These are phyloP conservation scores for Phytophthora lateralis DNA, from an alignment of 352 stramenopile species.

Conservation along the genomic window DNA sequence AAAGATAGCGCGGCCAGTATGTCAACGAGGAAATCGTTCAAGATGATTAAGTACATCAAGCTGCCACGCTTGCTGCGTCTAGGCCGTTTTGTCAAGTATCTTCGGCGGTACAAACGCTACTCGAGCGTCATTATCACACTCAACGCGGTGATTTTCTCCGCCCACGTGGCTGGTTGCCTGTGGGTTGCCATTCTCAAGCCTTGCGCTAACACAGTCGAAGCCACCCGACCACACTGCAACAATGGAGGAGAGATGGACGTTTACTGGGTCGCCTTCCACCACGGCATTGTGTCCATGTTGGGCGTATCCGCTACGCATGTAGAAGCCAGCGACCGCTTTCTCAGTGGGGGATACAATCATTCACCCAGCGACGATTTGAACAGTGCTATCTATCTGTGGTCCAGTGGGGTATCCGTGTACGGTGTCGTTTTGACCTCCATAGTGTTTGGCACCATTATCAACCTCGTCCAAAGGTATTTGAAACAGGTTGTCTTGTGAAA, in stretches of 20 bases:
- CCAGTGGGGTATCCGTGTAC: conserved; percentile 47
- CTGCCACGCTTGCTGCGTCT: conserved; percentile 60
- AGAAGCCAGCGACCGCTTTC: conserved; percentile 48
- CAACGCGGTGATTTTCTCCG: conserved; percentile 55
- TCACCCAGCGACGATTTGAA: conserved; percentile 20
- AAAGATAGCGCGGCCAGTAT: conserved; percentile 32
- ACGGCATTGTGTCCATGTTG: conserved; percentile 59
- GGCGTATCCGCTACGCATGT: conserved; percentile 53
- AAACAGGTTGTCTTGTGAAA: neutral
- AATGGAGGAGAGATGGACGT: conserved; percentile 42
- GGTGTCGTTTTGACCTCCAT: conserved; percentile 50
- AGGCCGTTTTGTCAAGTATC: conserved; percentile 61
- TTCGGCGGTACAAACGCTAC: conserved; percentile 68
- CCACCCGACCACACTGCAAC: conserved; percentile 34
- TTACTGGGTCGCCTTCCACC: conserved; percentile 66
- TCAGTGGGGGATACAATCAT: conserved; percentile 52
- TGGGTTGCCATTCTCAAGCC: conserved; percentile 63
- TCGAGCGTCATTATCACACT: conserved; percentile 58
- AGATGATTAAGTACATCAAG: conserved; percentile 81
- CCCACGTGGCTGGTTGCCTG: conserved; percentile 58
- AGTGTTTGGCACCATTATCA: conserved; percentile 64
- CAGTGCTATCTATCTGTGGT: conserved; percentile 48
- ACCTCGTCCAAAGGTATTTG: conserved; percentile 56
- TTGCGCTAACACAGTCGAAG: conserved; percentile 35
- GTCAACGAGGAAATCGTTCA: conserved; percentile 72